These are phyloP conservation scores for Tolypocladium nubicola DNA, from an alignment of 2,329 filamentous ascomycete genomes.

Conservation along the genomic window DNA sequence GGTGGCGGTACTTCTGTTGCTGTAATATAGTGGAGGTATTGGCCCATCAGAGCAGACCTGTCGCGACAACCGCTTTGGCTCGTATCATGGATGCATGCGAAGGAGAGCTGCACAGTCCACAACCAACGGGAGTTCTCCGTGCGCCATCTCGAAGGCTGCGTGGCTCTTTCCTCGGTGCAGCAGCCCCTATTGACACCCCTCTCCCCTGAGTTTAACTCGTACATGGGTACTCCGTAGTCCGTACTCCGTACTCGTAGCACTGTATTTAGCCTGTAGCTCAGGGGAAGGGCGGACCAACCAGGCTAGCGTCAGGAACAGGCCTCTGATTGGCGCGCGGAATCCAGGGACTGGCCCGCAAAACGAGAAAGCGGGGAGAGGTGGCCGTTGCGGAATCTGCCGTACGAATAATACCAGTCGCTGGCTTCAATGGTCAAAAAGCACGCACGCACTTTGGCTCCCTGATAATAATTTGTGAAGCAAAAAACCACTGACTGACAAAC, in stretches of 20 bases:
- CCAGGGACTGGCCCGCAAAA: constrained; percentile 2
- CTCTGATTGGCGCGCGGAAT: constrained; percentile 29
- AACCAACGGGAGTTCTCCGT: background rate
- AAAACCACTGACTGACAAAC: background rate
- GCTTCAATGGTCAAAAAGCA: background rate
- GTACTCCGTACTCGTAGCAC: no score
- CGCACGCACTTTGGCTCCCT: background rate
- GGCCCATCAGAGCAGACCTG: background rate
- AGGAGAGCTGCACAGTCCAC: background rate
- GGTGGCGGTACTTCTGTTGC: background rate
- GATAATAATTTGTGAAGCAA: background rate
- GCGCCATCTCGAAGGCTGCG: background rate
- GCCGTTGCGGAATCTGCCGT: background rate
- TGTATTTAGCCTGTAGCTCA: background rate
- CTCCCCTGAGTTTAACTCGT: background rate
- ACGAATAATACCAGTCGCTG: no score
- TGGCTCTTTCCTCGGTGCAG: background rate
- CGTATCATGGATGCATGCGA: background rate
- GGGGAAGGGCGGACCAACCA: constrained; percentile 2
- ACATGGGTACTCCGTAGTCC: no score
- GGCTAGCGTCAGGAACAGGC: constrained; percentile 27
- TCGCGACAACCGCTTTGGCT: background rate
- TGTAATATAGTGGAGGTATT: background rate
- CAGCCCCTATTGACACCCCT: background rate
- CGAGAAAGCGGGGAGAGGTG: background rate